Evolutionary conservation across 2,329 filamentous ascomycete species (phyloP).

Genomic region (Ascochyta viciae-villosae): DNA sequence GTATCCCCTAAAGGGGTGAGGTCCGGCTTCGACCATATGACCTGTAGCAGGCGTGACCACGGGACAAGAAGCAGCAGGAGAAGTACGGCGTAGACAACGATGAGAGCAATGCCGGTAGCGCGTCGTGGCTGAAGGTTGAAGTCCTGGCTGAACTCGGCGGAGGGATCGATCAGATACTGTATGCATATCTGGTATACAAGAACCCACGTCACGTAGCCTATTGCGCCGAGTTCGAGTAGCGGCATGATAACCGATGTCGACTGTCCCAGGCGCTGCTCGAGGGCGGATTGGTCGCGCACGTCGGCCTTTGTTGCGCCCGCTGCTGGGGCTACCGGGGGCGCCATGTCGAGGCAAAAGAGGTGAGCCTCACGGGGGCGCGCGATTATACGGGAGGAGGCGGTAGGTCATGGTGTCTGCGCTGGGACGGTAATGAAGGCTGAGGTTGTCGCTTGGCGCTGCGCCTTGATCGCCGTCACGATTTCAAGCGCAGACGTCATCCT

Average conservation of each 20-base stretch:
- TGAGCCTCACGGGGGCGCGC: conserved; percentile 5
- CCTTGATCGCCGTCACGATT: neutral
- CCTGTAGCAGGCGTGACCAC: conserved; percentile 75
- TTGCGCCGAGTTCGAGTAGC: conserved; percentile 67
- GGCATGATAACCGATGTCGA: conserved; percentile 73
- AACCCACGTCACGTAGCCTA: conserved; percentile 75
- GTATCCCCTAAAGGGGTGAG: conserved; percentile 68
- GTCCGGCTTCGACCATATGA: conserved; percentile 74
- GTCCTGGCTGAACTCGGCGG: conserved; percentile 28
- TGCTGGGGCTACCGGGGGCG: conserved; percentile 21
- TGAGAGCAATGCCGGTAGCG: conserved; percentile 70
- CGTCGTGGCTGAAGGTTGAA: conserved; percentile 49
- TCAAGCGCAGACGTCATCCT: conserved; percentile 3
- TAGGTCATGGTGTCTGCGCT: conserved; percentile 1
- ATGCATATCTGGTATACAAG: conserved; percentile 68
- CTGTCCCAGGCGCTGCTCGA: conserved; percentile 56
- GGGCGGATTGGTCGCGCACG: conserved; percentile 27
- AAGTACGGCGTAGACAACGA: conserved; percentile 76
- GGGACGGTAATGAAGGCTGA: neutral
- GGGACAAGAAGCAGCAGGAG: conserved; percentile 69
- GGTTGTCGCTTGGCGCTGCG: conserved; percentile 9
- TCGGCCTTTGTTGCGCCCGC: conserved; percentile 32
- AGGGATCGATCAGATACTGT: conserved; percentile 70
- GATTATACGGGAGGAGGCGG: neutral
- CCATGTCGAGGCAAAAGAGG: conserved; percentile 21